Percentiles rank a stretch among this genome's conserved stretches.
Evolutionary conservation across 371 early-diverging fungal species (phyloP).

Genomic region (Mortierella sp.): DNA sequence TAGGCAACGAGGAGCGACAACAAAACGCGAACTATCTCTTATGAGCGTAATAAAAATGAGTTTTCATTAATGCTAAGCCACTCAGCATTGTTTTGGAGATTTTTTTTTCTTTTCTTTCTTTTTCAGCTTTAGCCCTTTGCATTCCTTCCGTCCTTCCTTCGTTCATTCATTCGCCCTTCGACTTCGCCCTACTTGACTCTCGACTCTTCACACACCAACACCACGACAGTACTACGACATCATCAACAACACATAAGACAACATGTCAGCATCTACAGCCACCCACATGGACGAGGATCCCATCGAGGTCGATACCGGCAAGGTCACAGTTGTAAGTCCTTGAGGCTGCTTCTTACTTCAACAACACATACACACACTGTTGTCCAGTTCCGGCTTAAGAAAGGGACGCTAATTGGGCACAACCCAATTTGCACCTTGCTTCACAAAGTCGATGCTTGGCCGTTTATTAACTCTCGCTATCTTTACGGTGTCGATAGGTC

Average conservation of each 20-base stretch:
- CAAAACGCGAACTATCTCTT: background rate
- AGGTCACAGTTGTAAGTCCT: constrained; percentile 67
- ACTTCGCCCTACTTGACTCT: background rate
- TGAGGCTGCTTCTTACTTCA: background rate
- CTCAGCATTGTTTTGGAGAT: background rate
- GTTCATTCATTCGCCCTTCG: no score
- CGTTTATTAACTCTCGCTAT: no score
- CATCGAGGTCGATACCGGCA: constrained; percentile 59
- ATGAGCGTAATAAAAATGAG: background rate
- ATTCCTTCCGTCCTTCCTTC: constrained; percentile 1
- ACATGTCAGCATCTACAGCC: constrained; percentile 23
- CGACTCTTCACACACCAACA: background rate
- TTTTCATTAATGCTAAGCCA: constrained; percentile 12
- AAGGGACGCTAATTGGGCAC: no score
- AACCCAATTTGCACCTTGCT: no score
- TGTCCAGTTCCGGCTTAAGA: background rate
- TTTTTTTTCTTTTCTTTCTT: constrained; percentile 9
- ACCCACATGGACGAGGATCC: constrained; percentile 43
- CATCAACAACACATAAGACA: background rate
- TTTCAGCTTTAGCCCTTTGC: background rate
- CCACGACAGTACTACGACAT: background rate
- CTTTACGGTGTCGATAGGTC: constrained; percentile 48
- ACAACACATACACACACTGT: background rate
- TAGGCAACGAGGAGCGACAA: background rate
- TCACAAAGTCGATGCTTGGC: no score